Evolutionary conservation across 169 alveolate species (phyloP).

Genomic region (Plasmodium malariae): DNA sequence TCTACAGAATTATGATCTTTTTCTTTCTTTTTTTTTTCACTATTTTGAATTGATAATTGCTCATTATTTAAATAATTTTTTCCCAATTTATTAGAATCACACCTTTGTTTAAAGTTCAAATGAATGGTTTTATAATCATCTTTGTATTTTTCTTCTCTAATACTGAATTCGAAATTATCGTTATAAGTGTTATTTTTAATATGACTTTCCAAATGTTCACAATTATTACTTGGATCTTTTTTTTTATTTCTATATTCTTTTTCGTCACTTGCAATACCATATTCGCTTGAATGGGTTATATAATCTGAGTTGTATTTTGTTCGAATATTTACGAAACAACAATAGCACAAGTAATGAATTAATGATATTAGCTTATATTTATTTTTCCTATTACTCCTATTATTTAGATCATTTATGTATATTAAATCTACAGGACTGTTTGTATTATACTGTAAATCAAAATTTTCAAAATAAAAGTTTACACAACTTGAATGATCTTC

Average conservation of each 20-base stretch:
- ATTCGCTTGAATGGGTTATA: not conserved
- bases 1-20: not conserved
- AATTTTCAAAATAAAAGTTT: conserved; percentile 56
- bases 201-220: not conserved
- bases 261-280: not conserved
- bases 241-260: not conserved
- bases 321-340: conserved; percentile 73
- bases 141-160: not conserved
- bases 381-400: conserved; percentile 44
- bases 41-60: not conserved
- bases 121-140: not conserved
- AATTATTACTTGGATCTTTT: not conserved
- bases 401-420: conserved; percentile 7
- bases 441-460: conserved; percentile 34
- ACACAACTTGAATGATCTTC: conserved; percentile 10
- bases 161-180: not conserved
- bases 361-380: conserved; percentile 56
- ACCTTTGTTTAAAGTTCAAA: not conserved
- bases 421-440: conserved; percentile 52
- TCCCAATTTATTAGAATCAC: not conserved
- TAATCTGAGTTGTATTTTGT: conserved; percentile 21
- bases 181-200: not conserved
- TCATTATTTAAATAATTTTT: not conserved
- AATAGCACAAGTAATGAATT: conserved; percentile 74
- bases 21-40: not conserved